Base-by-base conservation (phyloP, 2,329 filamentous ascomycete species). In the Pseudogymnoascus sp. region DNA sequence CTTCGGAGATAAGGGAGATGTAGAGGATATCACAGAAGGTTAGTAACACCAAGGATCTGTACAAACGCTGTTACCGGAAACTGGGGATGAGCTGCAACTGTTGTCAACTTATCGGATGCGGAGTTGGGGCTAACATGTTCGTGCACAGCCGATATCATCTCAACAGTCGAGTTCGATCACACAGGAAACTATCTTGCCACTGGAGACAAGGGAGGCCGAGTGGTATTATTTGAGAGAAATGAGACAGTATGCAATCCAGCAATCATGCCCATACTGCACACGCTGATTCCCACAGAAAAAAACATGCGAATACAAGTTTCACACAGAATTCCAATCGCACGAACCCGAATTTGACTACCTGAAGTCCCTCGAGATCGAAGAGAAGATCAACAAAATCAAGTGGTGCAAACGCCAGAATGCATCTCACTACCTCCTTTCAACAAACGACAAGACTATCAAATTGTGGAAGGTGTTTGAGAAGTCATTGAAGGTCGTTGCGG, bases 371-470 rank as follows among this genome's bases (percentile, higher is more conserved):
- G 95, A 99, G 79, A 99, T 99, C 74, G 95, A 99, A 83, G 95
- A 99, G 79, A 99, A 99, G 82, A 99, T 99, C 84, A 99, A 99
- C 84, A 99, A 99, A 83, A 99, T 99, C 81, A 99, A 98, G 78
- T 99, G 95, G 95, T 99, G 95, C 78, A 88, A 90, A 74, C 89
- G 95, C 78, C 93, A 98, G 79, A 99, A 99, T 82, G 90, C 93
- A 66, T 98, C 95, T 63, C 95, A 99, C 80, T 99, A 96, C 77
- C 86, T 99, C 61, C 86, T 99, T 63, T 98, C 95, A 46, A 99
- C 95, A 71, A 99, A 99, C 76, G 95, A 99, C 82, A 99, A 99
- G 83, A 99, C 95, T 43, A 99, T 99, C 84, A 99, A 99, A 82
- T 82, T 99, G 70, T 99, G 95, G 95, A 99, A 99, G 78, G 93